Conservation (phyloP, 176 grass and related monocot species). For the Saccharum officinarum region DNA sequence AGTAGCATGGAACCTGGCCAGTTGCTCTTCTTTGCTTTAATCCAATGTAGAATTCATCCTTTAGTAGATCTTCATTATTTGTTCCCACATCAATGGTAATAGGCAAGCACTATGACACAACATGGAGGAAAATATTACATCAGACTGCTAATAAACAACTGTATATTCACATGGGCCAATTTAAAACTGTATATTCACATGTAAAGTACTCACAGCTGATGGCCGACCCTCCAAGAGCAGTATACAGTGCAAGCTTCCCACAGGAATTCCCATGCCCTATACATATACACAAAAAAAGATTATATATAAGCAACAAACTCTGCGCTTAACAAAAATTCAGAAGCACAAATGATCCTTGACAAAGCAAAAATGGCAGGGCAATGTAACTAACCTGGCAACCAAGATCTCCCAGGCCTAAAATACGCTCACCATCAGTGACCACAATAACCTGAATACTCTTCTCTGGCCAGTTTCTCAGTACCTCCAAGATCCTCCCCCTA, state of each 20-base stretch:
- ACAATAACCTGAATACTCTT: conserved; percentile 97
- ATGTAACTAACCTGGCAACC: conserved; percentile 76
- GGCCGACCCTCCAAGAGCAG: conserved; percentile 86
- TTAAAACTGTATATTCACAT: neutral
- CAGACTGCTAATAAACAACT: neutral
- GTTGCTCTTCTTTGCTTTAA: conserved; percentile 73
- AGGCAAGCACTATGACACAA: conserved; percentile 59
- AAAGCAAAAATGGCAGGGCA: neutral
- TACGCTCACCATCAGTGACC: conserved; percentile 85
- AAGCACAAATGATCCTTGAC: neutral
- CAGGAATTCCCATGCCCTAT: conserved; percentile 96
- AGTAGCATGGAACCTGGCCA: conserved; percentile 56
- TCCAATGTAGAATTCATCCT: conserved; percentile 93
- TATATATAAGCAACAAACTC: conserved; percentile 3
- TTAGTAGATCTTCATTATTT: conserved; percentile 85
- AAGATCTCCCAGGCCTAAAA: conserved; percentile 93
- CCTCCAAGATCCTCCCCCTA: conserved; percentile 79
- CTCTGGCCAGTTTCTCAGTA: conserved; percentile 89
- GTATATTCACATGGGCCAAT: neutral
- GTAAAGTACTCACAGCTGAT: conserved; percentile 56
- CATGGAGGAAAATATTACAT: conserved; percentile 1
- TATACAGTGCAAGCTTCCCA: conserved; percentile 89
- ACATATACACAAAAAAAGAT: neutral
- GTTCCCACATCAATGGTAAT: conserved; percentile 96
- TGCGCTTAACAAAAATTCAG: neutral